Percentiles rank a stretch among this genome's conserved stretches.
Conservation (phyloP, 2,329 filamentous ascomycete species). For the Massarina eburnea region DNA sequence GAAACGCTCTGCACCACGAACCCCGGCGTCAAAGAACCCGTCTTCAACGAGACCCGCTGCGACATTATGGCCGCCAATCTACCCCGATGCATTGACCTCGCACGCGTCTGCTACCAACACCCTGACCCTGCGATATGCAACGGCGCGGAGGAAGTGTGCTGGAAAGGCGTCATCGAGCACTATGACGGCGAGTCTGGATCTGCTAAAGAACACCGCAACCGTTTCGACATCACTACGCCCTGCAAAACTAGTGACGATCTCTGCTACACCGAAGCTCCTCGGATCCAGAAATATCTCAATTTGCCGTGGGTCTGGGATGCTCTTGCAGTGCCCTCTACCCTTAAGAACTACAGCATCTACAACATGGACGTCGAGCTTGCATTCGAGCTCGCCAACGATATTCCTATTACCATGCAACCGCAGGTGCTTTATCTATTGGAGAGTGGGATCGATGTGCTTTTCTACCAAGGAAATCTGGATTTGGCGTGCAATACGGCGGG, state of each 20-base stretch:
- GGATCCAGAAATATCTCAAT: slow-evolving; percentile 39
- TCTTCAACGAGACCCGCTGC: slow-evolving; percentile 51
- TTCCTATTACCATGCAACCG: slow-evolving; percentile 31
- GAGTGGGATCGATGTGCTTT: slow-evolving; percentile 41
- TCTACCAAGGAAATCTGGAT: slow-evolving; percentile 46
- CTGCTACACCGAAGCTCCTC: slow-evolving; percentile 40
- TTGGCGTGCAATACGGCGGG: slow-evolving; percentile 47
- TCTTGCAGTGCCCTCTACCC: slow-evolving; percentile 34
- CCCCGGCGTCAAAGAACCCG: slow-evolving; percentile 44
- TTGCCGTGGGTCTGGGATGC: slow-evolving; percentile 34
- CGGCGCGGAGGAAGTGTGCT: slow-evolving; percentile 42
- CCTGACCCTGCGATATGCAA: slow-evolving; percentile 47
- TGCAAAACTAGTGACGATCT: slow-evolving; percentile 41
- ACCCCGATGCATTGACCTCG: slow-evolving; percentile 49
- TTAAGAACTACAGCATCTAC: slow-evolving; percentile 33
- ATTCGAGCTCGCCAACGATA: slow-evolving; percentile 33
- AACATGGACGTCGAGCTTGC: slow-evolving; percentile 27
- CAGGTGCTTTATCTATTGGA: slow-evolving; percentile 41
- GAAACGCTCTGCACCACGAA: slow-evolving; percentile 52
- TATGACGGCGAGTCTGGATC: slow-evolving; percentile 46
- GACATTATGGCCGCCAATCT: slow-evolving; percentile 50
- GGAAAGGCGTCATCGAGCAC: slow-evolving; percentile 41
- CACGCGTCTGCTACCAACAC: slow-evolving; percentile 43
- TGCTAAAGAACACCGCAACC: slow-evolving; percentile 42
- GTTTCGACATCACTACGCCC: slow-evolving; percentile 48